phyloP scores from a whole-genome alignment of 192 early-diverging fungal genomes.

The Linnemannia schmuckeri region DNA sequence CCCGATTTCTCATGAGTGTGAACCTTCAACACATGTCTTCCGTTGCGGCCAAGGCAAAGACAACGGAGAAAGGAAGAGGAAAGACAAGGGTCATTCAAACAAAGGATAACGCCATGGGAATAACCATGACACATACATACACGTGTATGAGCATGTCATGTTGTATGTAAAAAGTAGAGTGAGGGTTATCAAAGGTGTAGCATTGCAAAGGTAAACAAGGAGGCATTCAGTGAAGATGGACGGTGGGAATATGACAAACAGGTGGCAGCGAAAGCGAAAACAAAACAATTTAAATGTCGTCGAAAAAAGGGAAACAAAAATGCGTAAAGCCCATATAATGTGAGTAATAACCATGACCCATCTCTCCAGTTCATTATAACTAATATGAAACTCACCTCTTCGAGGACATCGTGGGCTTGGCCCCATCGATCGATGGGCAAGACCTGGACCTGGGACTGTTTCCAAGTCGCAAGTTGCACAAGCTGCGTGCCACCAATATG shows the following conservation, averaged over 20 bases:
- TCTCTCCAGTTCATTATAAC: neutral
- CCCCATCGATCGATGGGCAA: conserved; percentile 53
- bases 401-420: conserved; percentile 38
- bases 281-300: neutral
- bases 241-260: neutral
- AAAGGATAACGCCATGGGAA: conserved; percentile 24
- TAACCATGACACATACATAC: neutral
- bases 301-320: neutral
- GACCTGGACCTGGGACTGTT: conserved; percentile 36
- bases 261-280: neutral
- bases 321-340: neutral
- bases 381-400: conserved; percentile 29
- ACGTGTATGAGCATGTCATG: neutral
- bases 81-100: neutral
- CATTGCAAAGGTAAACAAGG: neutral
- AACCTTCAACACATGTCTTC: neutral
- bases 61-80: neutral
- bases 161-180: neutral
- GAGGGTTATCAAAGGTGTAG: conserved; percentile 2
- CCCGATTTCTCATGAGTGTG: neutral
- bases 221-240: neutral
- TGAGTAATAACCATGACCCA: neutral
- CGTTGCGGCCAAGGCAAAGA: neutral
- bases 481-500: conserved; percentile 42
- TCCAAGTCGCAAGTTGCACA: conserved; percentile 46